Base-by-base conservation (phyloP, 495 filamentous ascomycete genomes). In the Tuber umbilicatum region DNA sequence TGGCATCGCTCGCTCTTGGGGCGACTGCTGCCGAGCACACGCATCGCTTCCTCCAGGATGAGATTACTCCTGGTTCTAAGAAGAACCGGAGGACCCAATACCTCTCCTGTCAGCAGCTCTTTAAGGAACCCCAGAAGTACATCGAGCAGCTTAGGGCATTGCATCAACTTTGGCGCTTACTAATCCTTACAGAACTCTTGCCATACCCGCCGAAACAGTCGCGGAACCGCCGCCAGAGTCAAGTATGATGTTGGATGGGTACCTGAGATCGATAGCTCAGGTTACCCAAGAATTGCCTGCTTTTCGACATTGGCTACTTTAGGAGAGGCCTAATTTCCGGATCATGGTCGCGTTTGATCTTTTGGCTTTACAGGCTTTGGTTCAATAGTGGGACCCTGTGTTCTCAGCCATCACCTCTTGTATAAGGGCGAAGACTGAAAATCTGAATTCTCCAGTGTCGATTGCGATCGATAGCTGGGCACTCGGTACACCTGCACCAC, bases 41-140 rank as follows among this genome's bases (percentile, higher is more conserved):
- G 2, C 94, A 99, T 82, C 87, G 88, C 68, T 99, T 99, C 79
- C 86, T 99, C 42, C 86, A 92, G 17, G 95, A 97, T 75, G 95
- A 99, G 84, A 89, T 90, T 35, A 86, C 90, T 64, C 89, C 90
- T 69, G 85, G 89, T 16, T 87, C 89, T 7, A 89, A 90, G 14
- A 94, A 91, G 83, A 88, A 96, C 83, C 90, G 91, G 78, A 88
- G 91, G 76, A 90, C 90, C 6, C 87, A 90, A 74, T 92, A 92
- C 40, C 87, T 98, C 78, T 94, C 92, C 69, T 99, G 95, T 93
- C 86, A 86, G 27, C 93, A 96, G 77, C 97, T 99, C 81, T 93
- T 97, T 80, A 91, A 91, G 70, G 94, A 98, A 41, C 73, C 82
- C 39, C 70, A 74, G 37, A 73, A 71, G 27, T 82, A 82, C 60